Conservation (phyloP, 495 filamentous ascomycete genomes). For the Amniculicola lignicola region DNA sequence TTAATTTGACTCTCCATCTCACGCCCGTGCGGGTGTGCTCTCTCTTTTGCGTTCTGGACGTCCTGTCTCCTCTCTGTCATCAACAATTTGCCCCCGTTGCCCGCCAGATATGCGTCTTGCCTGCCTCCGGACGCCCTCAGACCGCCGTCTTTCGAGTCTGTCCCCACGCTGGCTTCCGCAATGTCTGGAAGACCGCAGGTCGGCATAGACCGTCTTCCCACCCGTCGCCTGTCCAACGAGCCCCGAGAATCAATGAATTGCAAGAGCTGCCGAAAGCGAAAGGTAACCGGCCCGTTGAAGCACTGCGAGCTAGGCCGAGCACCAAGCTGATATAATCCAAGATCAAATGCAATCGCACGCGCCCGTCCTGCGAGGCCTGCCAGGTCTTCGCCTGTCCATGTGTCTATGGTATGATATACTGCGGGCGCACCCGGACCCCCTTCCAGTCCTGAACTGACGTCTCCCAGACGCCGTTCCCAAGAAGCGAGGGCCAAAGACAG, state of each 20-base stretch:
- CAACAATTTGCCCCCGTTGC: not conserved
- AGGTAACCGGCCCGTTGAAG: conserved; percentile 51
- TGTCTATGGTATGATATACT: conserved; percentile 65
- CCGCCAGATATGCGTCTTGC: conserved; percentile 28
- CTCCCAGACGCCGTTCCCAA: conserved; percentile 75
- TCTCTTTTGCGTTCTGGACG: conserved; percentile 4
- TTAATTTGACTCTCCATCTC: conserved; percentile 34
- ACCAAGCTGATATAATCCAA: conserved; percentile 36
- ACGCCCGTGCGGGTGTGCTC: conserved; percentile 13
- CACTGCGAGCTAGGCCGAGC: not conserved
- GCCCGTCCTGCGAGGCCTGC: conserved; percentile 82
- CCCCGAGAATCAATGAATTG: conserved; percentile 90
- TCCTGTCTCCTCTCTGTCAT: not conserved
- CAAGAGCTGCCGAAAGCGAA: conserved; percentile 86
- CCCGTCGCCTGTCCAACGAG: conserved; percentile 68
- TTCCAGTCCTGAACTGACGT: conserved; percentile 5
- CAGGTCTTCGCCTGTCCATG: conserved; percentile 86
- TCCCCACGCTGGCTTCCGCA: conserved; percentile 22
- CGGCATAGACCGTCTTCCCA: conserved; percentile 77
- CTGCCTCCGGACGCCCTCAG: conserved; percentile 1
- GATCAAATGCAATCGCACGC: conserved; percentile 87
- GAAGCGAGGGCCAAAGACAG: conserved; percentile 84
- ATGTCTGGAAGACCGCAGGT: conserved; percentile 78
- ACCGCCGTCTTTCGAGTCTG: conserved; percentile 18
- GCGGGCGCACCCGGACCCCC: not conserved